Evolutionary conservation across 73 alveolate genomes (phyloP), one percentile per base, ranked within the genome.

Genomic region (Uronychia setigera): DNA sequence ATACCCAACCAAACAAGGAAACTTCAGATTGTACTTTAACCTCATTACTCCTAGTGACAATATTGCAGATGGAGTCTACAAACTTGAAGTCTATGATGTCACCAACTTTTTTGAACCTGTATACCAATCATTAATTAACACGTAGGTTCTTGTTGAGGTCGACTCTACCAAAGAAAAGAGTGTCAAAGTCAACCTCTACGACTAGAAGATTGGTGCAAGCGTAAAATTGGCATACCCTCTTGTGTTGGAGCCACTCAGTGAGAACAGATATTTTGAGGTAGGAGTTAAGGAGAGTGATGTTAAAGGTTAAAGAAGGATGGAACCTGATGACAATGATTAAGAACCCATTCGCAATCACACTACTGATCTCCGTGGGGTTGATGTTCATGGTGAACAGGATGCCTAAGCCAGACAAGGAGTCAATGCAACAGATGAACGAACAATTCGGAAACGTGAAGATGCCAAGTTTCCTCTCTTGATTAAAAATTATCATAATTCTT

Each of bases 321-420:
- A 57, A 80, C 79, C 31, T 80, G 32, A 1, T 34, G 58, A 9
- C 67, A 1, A 1, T 80, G 78, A 28, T 80, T 58, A 80, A 80
- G 29, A 80, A 58, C 58, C 86, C 86, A 35, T 33, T 80, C 78
- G 79, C 58, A 1, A 29, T 80, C 58, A 80, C 58, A 60, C 34
- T 80, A 60, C 59, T 80, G 35, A 76, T 80, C 59, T 33, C 78
- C 31, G 58, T 80, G 32, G 86, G 86, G 11, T 32, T 80, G 29
- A 57, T 80, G 33, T 80, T 46, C 35, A 33, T 80, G 79, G 58
- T 80, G 86, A 80, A 80, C 59, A 80, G 57, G 35, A 80, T 80
- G 86, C 86, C 86, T 1, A 80, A 80, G 86, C 86, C 86, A 33
- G 79, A 58, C 59, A 80, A 80, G 35, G 86, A 80, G 31, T 33